Conservation (phyloP, 1,284 basidiomycete species). For the Jaminaea rosea region DNA sequence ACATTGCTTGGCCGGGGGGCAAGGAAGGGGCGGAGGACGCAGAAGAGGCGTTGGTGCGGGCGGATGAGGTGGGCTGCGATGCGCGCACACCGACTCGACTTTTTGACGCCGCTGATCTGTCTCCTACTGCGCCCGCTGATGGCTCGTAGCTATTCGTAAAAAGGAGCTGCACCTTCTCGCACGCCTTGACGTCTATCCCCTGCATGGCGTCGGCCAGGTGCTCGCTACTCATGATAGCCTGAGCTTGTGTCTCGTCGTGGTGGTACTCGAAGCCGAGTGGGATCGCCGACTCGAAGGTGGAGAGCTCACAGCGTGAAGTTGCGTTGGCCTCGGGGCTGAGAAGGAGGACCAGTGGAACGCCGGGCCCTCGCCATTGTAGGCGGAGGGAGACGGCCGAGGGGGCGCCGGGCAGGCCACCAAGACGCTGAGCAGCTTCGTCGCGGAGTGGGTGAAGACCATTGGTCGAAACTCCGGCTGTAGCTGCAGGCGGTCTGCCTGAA, state of each 20-base stretch:
- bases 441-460: too few species aligned
- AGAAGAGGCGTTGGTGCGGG: too few species aligned
- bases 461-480: too few species aligned
- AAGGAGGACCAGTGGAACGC: constrained; percentile 75
- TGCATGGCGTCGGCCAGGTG: neutral
- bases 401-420: too few species aligned
- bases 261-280: neutral
- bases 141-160: neutral
- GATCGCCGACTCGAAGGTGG: constrained; percentile 62
- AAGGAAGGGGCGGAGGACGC: too few species aligned
- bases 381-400: too few species aligned
- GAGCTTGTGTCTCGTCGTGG: neutral
- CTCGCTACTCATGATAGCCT: neutral
- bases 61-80: neutral
- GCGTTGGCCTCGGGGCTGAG: constrained; percentile 79
- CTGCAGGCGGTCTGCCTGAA: too few species aligned
- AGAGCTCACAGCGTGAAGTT: constrained; percentile 77
- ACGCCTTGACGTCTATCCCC: neutral
- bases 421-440: too few species aligned
- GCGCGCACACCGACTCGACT: neutral
- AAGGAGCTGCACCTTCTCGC: neutral
- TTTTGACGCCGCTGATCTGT: neutral
- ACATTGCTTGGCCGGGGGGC: neutral
- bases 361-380: constrained; percentile 67
- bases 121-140: neutral